Conservation (phyloP, 495 filamentous ascomycete species). For the Cairneyella variabilis region DNA sequence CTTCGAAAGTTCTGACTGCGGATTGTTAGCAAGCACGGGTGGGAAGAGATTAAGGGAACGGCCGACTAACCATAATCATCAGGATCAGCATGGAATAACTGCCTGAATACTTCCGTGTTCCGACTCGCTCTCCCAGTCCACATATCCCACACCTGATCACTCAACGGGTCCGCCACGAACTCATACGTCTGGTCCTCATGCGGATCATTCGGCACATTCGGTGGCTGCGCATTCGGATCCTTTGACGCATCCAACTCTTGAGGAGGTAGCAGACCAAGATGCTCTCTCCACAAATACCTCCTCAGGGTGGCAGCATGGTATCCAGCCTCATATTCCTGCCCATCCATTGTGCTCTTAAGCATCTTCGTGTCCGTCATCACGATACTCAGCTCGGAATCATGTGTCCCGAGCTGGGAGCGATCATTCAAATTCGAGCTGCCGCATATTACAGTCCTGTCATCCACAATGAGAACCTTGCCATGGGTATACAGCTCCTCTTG, state of each 20-base stretch:
- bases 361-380: slow-evolving; percentile 82
- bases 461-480: slow-evolving; percentile 81
- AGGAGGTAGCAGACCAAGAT: slow-evolving; percentile 76
- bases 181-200: slow-evolving; percentile 62
- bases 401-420: slow-evolving; percentile 81
- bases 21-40: slow-evolving; percentile 11
- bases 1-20: slow-evolving; percentile 75
- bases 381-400: slow-evolving; percentile 89
- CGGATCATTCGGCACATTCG: slow-evolving; percentile 67
- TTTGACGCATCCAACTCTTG: slow-evolving; percentile 66
- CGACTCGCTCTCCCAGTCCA: slow-evolving; percentile 74
- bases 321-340: slow-evolving; percentile 67
- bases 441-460: slow-evolving; percentile 78
- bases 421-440: slow-evolving; percentile 93
- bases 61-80: slow-evolving; percentile 66
- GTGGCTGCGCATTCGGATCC: slow-evolving; percentile 79
- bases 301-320: slow-evolving; percentile 77
- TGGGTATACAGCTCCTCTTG: slow-evolving; percentile 96
- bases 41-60: neutral
- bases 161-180: slow-evolving; percentile 77
- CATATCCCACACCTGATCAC: slow-evolving; percentile 75
- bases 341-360: slow-evolving; percentile 76
- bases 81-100: slow-evolving; percentile 90
- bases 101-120: slow-evolving; percentile 81
- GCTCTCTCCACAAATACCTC: slow-evolving; percentile 87